phyloP scores from a whole-genome alignment of 208 protist genomes.

The Trypanosoma congolense region DNA sequence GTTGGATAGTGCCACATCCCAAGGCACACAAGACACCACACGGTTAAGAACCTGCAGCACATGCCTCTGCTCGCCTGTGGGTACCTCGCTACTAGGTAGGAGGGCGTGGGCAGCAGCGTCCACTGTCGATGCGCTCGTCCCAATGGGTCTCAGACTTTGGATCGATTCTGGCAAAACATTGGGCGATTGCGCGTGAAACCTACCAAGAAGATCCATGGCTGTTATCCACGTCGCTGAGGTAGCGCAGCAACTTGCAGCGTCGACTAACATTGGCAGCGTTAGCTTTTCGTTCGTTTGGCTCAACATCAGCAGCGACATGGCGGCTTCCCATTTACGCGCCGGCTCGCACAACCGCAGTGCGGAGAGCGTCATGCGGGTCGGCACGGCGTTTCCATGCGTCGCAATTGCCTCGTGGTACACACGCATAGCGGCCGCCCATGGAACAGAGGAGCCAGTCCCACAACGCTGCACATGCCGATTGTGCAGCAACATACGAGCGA shows the following conservation, averaged over 20 bases:
- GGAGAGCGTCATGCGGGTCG: constrained; percentile 55
- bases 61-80: constrained; percentile 49
- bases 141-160: constrained; percentile 57
- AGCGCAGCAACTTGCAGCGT: constrained; percentile 66
- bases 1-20: constrained; percentile 36
- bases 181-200: constrained; percentile 57
- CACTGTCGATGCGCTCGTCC: constrained; percentile 33
- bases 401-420: constrained; percentile 62
- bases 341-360: constrained; percentile 68
- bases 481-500: constrained; percentile 80
- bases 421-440: constrained; percentile 57
- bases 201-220: constrained; percentile 50
- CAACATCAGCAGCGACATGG: constrained; percentile 50
- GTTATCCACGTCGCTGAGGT: constrained; percentile 38
- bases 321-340: constrained; percentile 50
- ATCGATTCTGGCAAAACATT: constrained; percentile 50
- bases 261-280: constrained; percentile 68
- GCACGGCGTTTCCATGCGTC: constrained; percentile 54
- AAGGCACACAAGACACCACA: constrained; percentile 52
- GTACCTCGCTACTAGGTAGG: constrained; percentile 12
- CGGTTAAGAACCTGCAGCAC: constrained; percentile 50
- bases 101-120: constrained; percentile 27
- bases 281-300: constrained; percentile 60
- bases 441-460: constrained; percentile 30
- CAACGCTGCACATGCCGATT: constrained; percentile 46